A percentile compares a stretch with the other conserved stretches of the same genome.
Evolutionary conservation across 805 yeast species (phyloP).

Genomic region (Isabelozyma gotoi): DNA sequence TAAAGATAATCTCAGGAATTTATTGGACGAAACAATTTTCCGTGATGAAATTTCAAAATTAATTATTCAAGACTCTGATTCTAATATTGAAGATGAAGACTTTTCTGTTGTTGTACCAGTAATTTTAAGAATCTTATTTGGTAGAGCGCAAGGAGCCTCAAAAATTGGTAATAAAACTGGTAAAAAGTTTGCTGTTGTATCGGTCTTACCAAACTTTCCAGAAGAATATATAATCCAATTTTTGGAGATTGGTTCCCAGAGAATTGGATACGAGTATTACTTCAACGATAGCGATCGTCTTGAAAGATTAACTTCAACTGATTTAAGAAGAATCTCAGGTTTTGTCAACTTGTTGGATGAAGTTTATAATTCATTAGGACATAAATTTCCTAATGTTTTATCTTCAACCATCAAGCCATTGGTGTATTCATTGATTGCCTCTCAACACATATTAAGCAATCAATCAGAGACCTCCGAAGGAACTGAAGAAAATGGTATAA

Average conservation of each 20-base stretch:
- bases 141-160: conserved; percentile 73
- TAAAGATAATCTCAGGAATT: conserved; percentile 65
- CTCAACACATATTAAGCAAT: conserved; percentile 44
- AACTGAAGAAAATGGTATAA: conserved; percentile 6
- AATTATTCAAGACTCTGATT: conserved; percentile 47
- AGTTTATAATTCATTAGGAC: conserved; percentile 57
- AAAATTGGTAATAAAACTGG: conserved; percentile 71
- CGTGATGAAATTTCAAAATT: conserved; percentile 80
- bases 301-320: conserved; percentile 23
- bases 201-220: conserved; percentile 57
- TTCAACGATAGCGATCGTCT: conserved; percentile 16
- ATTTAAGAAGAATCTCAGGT: conserved; percentile 58
- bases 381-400: conserved; percentile 49
- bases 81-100: conserved; percentile 63
- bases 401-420: conserved; percentile 56
- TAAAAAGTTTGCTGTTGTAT: conserved; percentile 67
- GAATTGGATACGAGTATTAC: conserved; percentile 42
- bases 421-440: conserved; percentile 50
- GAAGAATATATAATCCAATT: conserved; percentile 57
- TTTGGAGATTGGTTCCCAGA: conserved; percentile 59
- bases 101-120: conserved; percentile 62
- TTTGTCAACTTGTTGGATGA: conserved; percentile 62
- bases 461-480: conserved; percentile 5
- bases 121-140: conserved; percentile 76
- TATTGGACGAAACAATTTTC: conserved; percentile 80